Evolutionary conservation across 2,329 filamentous ascomycete species (phyloP), one percentile per base, ranked within the genome.

Genomic region (Sporothrix variecibatus): DNA sequence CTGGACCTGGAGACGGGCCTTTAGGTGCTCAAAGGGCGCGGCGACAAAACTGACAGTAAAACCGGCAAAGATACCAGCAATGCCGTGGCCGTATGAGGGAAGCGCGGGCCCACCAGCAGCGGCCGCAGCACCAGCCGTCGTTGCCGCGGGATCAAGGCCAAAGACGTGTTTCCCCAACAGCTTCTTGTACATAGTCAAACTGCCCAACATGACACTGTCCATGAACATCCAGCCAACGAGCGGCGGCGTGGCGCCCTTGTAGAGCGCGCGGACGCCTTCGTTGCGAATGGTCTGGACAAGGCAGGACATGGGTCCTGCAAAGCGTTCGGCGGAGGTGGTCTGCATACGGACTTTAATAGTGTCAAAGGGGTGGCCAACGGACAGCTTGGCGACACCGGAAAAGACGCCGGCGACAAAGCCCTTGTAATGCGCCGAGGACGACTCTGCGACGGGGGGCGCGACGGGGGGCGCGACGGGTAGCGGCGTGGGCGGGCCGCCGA

Each of bases 391-490:
- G 79, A 98, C 92, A 31, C 96, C 96, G 51, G 94, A 97, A 81
- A 98, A 98, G 7, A 98, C 90, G n/a, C 96, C 96, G 0, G 94
- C 96, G 38, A 98, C 94, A 81, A 98, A 99, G n/a, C 95, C 96
- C 80, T 94, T 95, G 86, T 98, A 98, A 81, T 93, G 92, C 78
- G 85, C 88, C 78, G 76, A 78, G 76, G 78, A 76, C 67, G 76
- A 75, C 28, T 76, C 78, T 71, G 78, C 46, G 23, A 68, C 40
- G 17, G 71, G 58, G 12, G 73, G 38, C 20, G 72, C 34, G 34
- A 34, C 34, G 34, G 34, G 34, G 5, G 34, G 26, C 31, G 53
- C 53, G 1, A 73, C 67, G 53, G 65, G 23, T n/a, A 71, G 49
- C 7, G 67, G 26, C 15, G 67, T 7, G n/a, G 53, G 28, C 43